Percentiles rank a stretch among this genome's conserved stretches.
phyloP scores from a whole-genome alignment of 768 basidiomycete species.

The Epithele typhae region DNA sequence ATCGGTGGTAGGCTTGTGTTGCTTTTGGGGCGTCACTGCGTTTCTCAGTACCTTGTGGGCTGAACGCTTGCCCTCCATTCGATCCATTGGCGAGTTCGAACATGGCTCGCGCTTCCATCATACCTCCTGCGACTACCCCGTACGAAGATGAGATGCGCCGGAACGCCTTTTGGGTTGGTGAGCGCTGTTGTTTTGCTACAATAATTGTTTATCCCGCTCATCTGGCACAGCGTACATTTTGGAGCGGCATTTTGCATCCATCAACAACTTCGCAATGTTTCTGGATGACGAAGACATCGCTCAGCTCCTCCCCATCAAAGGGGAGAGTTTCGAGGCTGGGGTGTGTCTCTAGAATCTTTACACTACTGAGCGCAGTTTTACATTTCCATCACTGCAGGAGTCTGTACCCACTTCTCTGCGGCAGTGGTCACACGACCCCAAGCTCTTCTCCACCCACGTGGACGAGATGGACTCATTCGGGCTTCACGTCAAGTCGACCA shows the following conservation, averaged over 20 bases:
- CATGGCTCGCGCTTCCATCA: conserved; percentile 48
- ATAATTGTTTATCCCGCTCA: not conserved
- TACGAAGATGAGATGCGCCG: conserved; percentile 69
- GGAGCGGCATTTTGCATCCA: conserved; percentile 63
- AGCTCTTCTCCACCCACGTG: conserved; percentile 58
- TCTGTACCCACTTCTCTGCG: conserved; percentile 49
- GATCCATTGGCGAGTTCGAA: conserved; percentile 57
- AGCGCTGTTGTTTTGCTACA: not conserved
- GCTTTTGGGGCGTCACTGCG: conserved; percentile 55
- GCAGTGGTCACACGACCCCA: conserved; percentile 62
- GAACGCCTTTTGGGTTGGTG: conserved; percentile 57
- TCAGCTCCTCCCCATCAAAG: conserved; percentile 62
- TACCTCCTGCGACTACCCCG: conserved; percentile 54
- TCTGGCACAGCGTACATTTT: conserved; percentile 49
- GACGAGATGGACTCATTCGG: conserved; percentile 67
- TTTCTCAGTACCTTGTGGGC: conserved; percentile 56
- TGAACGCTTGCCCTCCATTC: conserved; percentile 67
- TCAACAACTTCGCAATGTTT: conserved; percentile 67
- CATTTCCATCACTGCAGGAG: conserved; percentile 21
- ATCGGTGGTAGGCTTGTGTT: conserved; percentile 52
- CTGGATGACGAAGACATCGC: conserved; percentile 74
- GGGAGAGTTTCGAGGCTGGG: conserved; percentile 56
- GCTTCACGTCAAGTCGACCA: conserved; percentile 64
- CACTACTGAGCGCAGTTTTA: not conserved
- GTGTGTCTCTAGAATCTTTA: conserved; percentile 32